Evolutionary conservation across 495 filamentous ascomycete genomes (phyloP).

Genomic region (Parmelia sp.): DNA sequence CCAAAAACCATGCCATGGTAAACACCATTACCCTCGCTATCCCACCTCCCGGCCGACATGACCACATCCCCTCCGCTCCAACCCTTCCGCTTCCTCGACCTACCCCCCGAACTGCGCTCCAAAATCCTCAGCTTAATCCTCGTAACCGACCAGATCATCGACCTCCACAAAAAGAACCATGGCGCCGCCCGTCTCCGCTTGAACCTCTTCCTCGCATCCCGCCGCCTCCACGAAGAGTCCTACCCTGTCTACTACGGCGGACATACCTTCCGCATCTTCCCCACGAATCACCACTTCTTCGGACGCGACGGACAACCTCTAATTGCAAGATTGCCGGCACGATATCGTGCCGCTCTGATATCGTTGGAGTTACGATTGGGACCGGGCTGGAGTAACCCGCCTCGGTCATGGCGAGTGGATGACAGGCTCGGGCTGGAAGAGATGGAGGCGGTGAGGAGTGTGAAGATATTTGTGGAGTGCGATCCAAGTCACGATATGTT

Average conservation of each 20-base stretch:
- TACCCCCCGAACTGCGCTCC: constrained; percentile 70
- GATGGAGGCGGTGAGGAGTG: constrained; percentile 50
- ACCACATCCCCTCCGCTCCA: constrained; percentile 4
- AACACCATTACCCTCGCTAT: constrained; percentile 3
- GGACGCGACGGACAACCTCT: constrained; percentile 57
- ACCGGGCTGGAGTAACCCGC: constrained; percentile 72
- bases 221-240: constrained; percentile 63
- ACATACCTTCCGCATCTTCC: constrained; percentile 73
- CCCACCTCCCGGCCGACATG: not conserved
- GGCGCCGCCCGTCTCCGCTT: constrained; percentile 51
- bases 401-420: constrained; percentile 65
- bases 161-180: constrained; percentile 63
- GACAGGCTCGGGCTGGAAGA: constrained; percentile 58
- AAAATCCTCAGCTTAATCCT: constrained; percentile 64
- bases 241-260: constrained; percentile 66
- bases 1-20: no score
- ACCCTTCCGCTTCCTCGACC: constrained; percentile 67
- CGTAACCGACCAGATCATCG: constrained; percentile 47
- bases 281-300: constrained; percentile 60
- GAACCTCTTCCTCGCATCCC: constrained; percentile 56
- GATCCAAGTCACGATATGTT: constrained; percentile 71
- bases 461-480: constrained; percentile 72
- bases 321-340: constrained; percentile 54
- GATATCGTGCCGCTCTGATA: constrained; percentile 59
- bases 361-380: constrained; percentile 73